Evolutionary conservation across 768 basidiomycete genomes (phyloP), one percentile per base, ranked within the genome.

Genomic region (Tulasnella sp.): DNA sequence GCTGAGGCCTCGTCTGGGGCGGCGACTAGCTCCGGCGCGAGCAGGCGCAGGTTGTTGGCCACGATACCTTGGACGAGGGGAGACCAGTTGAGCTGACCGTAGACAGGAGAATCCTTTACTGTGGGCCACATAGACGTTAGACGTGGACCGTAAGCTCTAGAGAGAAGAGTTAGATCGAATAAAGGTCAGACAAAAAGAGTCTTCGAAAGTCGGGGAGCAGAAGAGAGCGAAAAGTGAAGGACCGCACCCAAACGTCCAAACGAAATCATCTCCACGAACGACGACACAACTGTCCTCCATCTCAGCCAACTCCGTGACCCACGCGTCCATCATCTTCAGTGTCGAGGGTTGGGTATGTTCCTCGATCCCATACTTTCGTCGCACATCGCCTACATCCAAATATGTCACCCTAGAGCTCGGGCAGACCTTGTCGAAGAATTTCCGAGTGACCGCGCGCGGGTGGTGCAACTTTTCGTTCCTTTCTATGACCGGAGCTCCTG

Each of bases 41-140:
- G 60, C 77, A 76, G 4, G 75, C 68, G 59, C 73, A 70, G 44
- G 65, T 76, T 70, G 55, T 78, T 77, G 7, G 74, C 71, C 42
- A 85, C 70, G 27, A 78, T 80, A 29, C 70, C 67, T 42, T 71
- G 71, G 27, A 82, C 78, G 55, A 80, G 73, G 0, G 77, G 74
- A 0, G 80, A 80, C 80, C 80, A 83, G 2, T 69, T 62, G 64
- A 81, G 83, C n/a, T 72, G 63, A 1, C 63, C 65, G 29, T 81
- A 68, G 45, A 81, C 75, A 19, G 81, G 80, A 0, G 81, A 81
- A 4, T 70, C 63, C 4, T 67, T 65, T 34, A 83, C 71, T 3
- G 69, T 56, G 0, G 75, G 75, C 62, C 77, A 76, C 3, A 81
- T 68, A 17, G 4, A 80, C 67, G 11, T 38, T 5, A 38, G 34